Conservation (phyloP, 2,329 filamentous ascomycete species). For the Fusarium continuum region DNA sequence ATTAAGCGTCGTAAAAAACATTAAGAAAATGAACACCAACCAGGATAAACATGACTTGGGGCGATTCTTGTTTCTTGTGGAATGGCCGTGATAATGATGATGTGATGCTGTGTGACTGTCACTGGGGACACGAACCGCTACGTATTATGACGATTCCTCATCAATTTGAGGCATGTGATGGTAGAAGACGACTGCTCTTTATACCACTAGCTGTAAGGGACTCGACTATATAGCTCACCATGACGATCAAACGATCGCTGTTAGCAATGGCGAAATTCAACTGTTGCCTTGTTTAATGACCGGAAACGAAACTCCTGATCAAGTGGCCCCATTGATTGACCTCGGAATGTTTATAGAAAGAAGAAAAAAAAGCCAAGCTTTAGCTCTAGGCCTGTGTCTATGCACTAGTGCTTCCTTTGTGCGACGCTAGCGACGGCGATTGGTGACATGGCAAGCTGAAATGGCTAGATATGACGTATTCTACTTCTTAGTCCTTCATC, state of each 20-base stretch:
- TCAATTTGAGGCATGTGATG: not conserved
- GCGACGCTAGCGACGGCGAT: slow-evolving; percentile 14
- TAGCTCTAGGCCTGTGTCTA: slow-evolving; percentile 29
- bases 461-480: slow-evolving; percentile 40
- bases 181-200: not conserved
- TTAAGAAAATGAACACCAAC: not conserved
- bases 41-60: not conserved
- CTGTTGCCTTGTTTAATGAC: not conserved
- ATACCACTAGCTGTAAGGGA: not conserved
- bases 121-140: slow-evolving; percentile 9
- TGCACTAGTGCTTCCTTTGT: slow-evolving; percentile 25
- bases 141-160: no score
- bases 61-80: slow-evolving; percentile 13
- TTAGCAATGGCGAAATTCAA: slow-evolving; percentile 1
- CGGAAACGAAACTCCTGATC: not conserved
- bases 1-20: not conserved
- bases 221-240: not conserved
- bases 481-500: slow-evolving; percentile 35
- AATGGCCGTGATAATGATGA: slow-evolving; percentile 9
- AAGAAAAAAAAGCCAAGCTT: slow-evolving; percentile 15
- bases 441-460: slow-evolving; percentile 19
- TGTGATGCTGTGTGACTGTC: slow-evolving; percentile 27
- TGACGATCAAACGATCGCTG: not conserved
- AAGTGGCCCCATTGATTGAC: not conserved
- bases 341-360: slow-evolving; percentile 4